Base-by-base conservation (phyloP, 1,284 basidiomycete species). In the Omphalotus olearius region DNA sequence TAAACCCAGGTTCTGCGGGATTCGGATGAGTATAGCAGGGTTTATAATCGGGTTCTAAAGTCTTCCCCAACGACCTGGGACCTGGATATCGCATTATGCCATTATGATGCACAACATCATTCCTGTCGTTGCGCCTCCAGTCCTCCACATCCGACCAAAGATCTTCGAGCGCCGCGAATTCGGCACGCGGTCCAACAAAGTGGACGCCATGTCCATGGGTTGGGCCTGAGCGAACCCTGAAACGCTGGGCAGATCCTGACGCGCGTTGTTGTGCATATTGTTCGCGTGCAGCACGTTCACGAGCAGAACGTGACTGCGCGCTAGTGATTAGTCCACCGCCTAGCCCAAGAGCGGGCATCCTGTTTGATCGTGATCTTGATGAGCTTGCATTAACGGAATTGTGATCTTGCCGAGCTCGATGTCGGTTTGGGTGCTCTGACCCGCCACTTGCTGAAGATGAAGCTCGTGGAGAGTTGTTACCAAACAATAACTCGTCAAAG, bases 311-410 rank as follows among this genome's bases (percentile, higher is more conserved):
- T 6, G 68, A 58, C 45, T 70, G 68, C 43, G 74, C 71, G 33
- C 69, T 59, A 2, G 82, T 71, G 9, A 87, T 68, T 2, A 88
- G 59, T 1, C 81, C 85, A n/a, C 86, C 86, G 16, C 86, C 86
- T 25, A 88, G 66, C 23, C 82, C 82, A 70, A 88, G 78, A 2
- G 69, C 56, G 20, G 83, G 83, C 13, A 33, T 13, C 30, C 30
- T 3, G 68, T 56, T 20, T 82, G 83, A 10, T 72, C 66, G 56
- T 81, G 83, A 10, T 72, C 66, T 56, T 81, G 81, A 50, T 79
- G 80, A 7, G 80, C 7, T 7, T 3, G 30, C 30, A 33, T 2
- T 10, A 13, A 3, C 13, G 9, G 30, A 10, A 33, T 7, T 13
- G 30, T 33, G 3, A 9, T 33, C 30, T 33, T 13, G 30, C 4